These are phyloP conservation scores for Schizosaccharomyces cryophilus DNA, from an alignment of 805 yeast genomes.

Conservation along the genomic window DNA sequence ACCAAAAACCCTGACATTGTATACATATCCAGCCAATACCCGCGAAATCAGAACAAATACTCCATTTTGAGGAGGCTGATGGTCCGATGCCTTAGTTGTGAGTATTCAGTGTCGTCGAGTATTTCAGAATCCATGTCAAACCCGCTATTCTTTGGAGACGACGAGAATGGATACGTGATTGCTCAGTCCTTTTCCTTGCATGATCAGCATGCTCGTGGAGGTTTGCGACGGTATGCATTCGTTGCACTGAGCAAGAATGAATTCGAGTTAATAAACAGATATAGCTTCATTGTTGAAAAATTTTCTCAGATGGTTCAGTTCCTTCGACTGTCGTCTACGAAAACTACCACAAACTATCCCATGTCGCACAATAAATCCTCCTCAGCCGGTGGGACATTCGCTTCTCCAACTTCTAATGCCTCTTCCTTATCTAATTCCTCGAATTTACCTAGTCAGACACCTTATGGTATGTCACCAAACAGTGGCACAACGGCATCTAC, in stretches of 20 bases:
- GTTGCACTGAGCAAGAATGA: not conserved
- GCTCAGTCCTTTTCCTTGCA: not conserved
- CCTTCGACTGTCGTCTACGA: not conserved
- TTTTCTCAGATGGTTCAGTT: not conserved
- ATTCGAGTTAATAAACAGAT: not conserved
- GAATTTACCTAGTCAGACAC: not conserved
- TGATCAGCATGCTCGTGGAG: conserved; percentile 1
- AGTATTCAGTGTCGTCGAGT: conserved; percentile 4
- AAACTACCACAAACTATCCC: not conserved
- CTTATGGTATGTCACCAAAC: not conserved
- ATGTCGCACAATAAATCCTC: not conserved
- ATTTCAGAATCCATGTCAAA: not conserved
- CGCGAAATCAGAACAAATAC: conserved; percentile 10
- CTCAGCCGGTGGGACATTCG: not conserved
- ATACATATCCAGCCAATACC: conserved; percentile 10
- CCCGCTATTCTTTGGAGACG: conserved; percentile 5
- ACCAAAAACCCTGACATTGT: not conserved
- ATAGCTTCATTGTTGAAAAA: not conserved
- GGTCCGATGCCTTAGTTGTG: conserved; percentile 9
- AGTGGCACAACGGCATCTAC: not conserved
- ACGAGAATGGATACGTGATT: conserved; percentile 5
- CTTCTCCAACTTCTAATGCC: not conserved
- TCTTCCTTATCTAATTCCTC: not conserved
- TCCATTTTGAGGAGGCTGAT: conserved; percentile 12
- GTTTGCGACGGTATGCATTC: not conserved